Evolutionary conservation across 352 stramenopile genomes (phyloP).

Genomic region (Globisporangium iwayamae): DNA sequence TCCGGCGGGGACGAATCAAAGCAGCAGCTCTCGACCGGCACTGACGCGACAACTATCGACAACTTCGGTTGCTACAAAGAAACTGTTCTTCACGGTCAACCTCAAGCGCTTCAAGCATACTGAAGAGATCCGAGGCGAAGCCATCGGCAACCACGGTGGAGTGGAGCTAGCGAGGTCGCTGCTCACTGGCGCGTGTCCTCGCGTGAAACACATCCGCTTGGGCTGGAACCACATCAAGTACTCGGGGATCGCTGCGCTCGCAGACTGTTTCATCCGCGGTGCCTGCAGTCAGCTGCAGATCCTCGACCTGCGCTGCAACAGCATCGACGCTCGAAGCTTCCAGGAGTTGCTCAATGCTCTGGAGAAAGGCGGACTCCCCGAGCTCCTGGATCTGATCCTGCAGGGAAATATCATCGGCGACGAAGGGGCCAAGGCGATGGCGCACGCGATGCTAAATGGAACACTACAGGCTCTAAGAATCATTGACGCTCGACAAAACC

Average conservation of each 20-base stretch:
- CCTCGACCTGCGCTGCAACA: slow-evolving; percentile 68
- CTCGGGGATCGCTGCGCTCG: slow-evolving; percentile 40
- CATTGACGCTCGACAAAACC: slow-evolving; percentile 65
- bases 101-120: slow-evolving; percentile 75
- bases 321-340: slow-evolving; percentile 42
- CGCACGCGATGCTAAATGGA: slow-evolving; percentile 52
- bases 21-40: neutral
- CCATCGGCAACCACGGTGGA: slow-evolving; percentile 50
- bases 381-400: slow-evolving; percentile 49
- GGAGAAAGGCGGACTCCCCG: slow-evolving; percentile 42
- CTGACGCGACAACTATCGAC: neutral
- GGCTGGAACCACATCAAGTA: slow-evolving; percentile 72
- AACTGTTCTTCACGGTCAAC: slow-evolving; percentile 65
- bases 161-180: slow-evolving; percentile 57
- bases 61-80: slow-evolving; percentile 24
- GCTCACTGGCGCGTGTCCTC: slow-evolving; percentile 62
- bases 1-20: neutral
- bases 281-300: slow-evolving; percentile 47
- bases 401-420: slow-evolving; percentile 61
- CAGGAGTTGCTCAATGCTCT: slow-evolving; percentile 37
- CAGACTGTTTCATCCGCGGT: slow-evolving; percentile 50
- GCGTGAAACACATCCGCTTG: slow-evolving; percentile 48
- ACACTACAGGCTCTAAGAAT: slow-evolving; percentile 34
- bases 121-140: slow-evolving; percentile 50
- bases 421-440: slow-evolving; percentile 46